Evolutionary conservation across 768 basidiomycete genomes (phyloP), one percentile per base, ranked within the genome.

Genomic region (Xerocomus brunneocitrinus): DNA sequence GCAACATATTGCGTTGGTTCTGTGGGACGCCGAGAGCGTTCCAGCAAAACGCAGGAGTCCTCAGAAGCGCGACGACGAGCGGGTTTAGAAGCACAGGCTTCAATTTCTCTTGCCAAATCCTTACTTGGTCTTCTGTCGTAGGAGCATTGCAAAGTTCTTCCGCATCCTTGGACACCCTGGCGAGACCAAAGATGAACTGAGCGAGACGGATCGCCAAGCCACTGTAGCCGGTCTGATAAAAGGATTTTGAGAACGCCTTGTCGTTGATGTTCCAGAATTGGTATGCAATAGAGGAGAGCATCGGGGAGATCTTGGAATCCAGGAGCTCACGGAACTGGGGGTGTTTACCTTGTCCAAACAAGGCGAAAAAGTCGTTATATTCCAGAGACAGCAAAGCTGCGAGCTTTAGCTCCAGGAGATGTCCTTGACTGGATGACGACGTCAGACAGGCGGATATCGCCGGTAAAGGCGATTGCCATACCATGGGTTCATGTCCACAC

Each of bases 381-480:
- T 72, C 68, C 7, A 90, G 73, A 31, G 64, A 68, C 53, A 79
- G 74, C 50, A 85, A 74, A 0, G 82, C 78, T 3, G 88, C 88
- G 2, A 90, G 78, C 68, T 90, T 91, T 32, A 91, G 76, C 68
- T 91, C 89, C 28, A 90, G 73, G 9, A 91, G 76, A 65, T 90
- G 88, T 3, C 84, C 84, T 76, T 89, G 87, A 60, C 83, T 80
- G 19, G 30, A 47, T 14, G 32, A 34, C 2, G 5, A 8, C 22
- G 35, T 62, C 31, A 57, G 39, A 39, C 42, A 19, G 25, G 13
- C 40, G 31, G 36, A 40, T 1, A 38, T 43, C 3, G 5, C 4
- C 28, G 19, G 9, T 13, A 32, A 46, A 14, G 12, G 8, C 34
- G 34, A 39, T 32, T n/a, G 13, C 45, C 62, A 7, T 60, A 79